Evolutionary conservation across 108 stramenopile genomes (phyloP).

Genomic region (Fragilaria radians): DNA sequence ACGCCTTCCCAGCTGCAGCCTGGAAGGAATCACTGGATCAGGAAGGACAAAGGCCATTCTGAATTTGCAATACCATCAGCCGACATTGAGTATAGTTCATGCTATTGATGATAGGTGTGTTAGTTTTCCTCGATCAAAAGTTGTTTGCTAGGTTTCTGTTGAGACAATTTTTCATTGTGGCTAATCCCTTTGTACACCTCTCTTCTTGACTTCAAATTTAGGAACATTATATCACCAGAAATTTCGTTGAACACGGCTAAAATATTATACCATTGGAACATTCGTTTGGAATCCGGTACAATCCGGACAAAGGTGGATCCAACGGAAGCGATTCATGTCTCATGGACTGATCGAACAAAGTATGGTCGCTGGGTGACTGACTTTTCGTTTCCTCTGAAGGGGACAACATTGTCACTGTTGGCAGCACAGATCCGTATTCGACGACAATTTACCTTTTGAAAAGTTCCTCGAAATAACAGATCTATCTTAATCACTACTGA

Average conservation of each 20-base stretch:
- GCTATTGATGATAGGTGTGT: constrained; percentile 35
- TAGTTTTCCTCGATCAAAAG: too few species aligned
- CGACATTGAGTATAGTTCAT: constrained; percentile 38
- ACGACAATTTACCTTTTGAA: constrained; percentile 46
- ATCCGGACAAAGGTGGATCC: constrained; percentile 46
- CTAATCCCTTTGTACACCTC: neutral
- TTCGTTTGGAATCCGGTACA: constrained; percentile 22
- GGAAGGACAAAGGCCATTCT: constrained; percentile 41
- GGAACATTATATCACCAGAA: constrained; percentile 44
- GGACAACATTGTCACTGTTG: constrained; percentile 28
- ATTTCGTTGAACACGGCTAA: constrained; percentile 39
- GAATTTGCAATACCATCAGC: constrained; percentile 35
- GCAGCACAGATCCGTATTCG: constrained; percentile 43
- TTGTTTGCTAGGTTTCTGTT: neutral
- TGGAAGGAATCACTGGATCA: constrained; percentile 34
- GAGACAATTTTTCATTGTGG: neutral
- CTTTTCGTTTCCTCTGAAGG: constrained; percentile 34
- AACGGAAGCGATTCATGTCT: constrained; percentile 28
- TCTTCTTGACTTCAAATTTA: constrained; percentile 1
- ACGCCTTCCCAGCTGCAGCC: constrained; percentile 14
- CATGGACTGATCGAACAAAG: constrained; percentile 38
- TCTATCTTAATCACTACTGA: too few species aligned
- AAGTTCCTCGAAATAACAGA: neutral
- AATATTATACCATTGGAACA: constrained; percentile 45
- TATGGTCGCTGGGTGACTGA: constrained; percentile 38